Percentiles rank a stretch among this genome's conserved stretches.
These are phyloP conservation scores for Talaromyces liani DNA, from an alignment of 495 filamentous ascomycete genomes.

Conservation along the genomic window DNA sequence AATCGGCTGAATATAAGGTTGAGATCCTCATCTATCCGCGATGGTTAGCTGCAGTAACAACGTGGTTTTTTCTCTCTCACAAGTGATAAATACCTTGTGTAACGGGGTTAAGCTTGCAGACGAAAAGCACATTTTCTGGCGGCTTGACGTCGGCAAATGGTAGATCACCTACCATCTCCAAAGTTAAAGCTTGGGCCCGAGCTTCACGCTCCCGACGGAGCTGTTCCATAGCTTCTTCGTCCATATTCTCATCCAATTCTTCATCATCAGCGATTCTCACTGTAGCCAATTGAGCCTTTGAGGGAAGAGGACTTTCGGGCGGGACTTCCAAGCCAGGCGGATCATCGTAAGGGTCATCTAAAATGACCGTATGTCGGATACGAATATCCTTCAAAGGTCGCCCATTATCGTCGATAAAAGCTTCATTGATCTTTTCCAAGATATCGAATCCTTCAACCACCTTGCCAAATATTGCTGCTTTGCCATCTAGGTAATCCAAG, in stretches of 20 bases:
- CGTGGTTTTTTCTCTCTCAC: background rate
- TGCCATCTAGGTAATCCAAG: conserved; percentile 82
- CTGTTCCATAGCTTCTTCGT: conserved; percentile 72
- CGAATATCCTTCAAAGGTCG: conserved; percentile 86
- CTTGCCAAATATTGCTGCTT: conserved; percentile 88
- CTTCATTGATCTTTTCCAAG: conserved; percentile 85
- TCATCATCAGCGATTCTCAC: conserved; percentile 90
- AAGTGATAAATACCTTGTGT: conserved; percentile 54
- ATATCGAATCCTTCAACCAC: conserved; percentile 91
- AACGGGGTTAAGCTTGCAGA: conserved; percentile 97
- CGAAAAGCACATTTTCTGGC: conserved; percentile 94
- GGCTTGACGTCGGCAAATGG: conserved; percentile 98
- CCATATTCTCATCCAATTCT: conserved; percentile 64
- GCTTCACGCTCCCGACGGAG: conserved; percentile 83
- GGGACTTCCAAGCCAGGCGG: conserved; percentile 68
- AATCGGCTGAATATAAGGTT: conserved; percentile 96
- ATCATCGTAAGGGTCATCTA: conserved; percentile 85
- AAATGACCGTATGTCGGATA: conserved; percentile 80
- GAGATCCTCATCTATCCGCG: conserved; percentile 74
- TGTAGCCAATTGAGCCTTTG: conserved; percentile 79
- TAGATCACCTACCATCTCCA: conserved; percentile 97
- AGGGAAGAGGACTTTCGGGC: conserved; percentile 71
- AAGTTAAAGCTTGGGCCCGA: conserved; percentile 83
- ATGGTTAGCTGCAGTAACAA: conserved; percentile 9
- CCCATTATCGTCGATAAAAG: conserved; percentile 77